Conservation (phyloP, 306 rosid species). For the Cicer yamashitae region DNA sequence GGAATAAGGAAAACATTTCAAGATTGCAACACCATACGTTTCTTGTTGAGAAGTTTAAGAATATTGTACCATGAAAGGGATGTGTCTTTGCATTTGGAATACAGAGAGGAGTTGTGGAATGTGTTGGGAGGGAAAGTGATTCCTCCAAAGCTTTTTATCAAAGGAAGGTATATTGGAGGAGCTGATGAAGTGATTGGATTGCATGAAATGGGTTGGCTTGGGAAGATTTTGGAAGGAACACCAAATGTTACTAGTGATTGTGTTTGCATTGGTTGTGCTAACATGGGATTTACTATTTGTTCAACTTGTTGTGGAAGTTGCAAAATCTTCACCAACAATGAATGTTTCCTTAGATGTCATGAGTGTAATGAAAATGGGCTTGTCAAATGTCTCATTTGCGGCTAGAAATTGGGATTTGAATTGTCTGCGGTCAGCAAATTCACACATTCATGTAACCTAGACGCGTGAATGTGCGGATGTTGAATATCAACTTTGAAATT, state of each 20-base stretch:
- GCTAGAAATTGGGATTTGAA: conserved; percentile 37
- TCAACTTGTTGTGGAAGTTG: conserved; percentile 77
- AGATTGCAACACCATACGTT: conserved; percentile 70
- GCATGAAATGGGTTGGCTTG: conserved; percentile 84
- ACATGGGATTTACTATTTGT: conserved; percentile 70
- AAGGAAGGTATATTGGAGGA: conserved; percentile 92
- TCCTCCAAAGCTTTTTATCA: conserved; percentile 90
- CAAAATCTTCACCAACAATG: conserved; percentile 55
- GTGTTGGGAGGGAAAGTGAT: conserved; percentile 69
- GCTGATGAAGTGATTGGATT: conserved; percentile 83
- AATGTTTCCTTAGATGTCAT: conserved; percentile 59
- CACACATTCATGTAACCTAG: rapidly evolving
- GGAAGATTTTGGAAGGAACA: conserved; percentile 77
- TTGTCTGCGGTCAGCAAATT: no score
- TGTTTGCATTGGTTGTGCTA: conserved; percentile 69
- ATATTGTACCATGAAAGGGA: conserved; percentile 77
- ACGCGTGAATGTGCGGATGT: no score
- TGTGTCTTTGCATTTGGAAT: conserved; percentile 79
- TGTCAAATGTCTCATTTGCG: conserved; percentile 78
- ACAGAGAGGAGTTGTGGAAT: conserved; percentile 82
- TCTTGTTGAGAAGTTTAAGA: conserved; percentile 75
- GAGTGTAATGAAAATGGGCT: conserved; percentile 92
- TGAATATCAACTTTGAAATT: no score
- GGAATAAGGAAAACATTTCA: conserved; percentile 86
- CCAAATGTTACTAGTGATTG: conserved; percentile 44